A percentile compares a stretch with the other conserved stretches of the same genome.
Conservation (phyloP, 768 basidiomycete genomes). For the Lentinus brumalis region DNA sequence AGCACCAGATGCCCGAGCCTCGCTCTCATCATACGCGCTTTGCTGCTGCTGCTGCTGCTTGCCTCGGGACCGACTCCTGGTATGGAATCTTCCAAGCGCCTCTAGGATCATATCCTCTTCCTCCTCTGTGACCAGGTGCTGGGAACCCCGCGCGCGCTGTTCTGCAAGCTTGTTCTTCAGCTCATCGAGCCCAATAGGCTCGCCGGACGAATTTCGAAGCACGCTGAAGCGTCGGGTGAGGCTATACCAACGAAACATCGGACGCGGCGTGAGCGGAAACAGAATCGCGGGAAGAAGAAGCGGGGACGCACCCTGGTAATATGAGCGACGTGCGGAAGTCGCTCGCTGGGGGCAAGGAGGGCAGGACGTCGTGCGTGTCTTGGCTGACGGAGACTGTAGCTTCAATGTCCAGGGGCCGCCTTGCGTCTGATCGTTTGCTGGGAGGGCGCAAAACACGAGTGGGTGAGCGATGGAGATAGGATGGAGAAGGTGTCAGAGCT, state of each 20-base stretch:
- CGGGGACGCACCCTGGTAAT: constrained; percentile 71
- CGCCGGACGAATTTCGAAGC: constrained; percentile 67
- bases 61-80: constrained; percentile 31
- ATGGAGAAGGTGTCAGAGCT: constrained; percentile 7
- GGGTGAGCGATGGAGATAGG: constrained; percentile 5
- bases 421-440: constrained; percentile 82
- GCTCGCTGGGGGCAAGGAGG: constrained; percentile 64
- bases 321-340: constrained; percentile 89
- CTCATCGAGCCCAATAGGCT: constrained; percentile 65
- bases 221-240: constrained; percentile 83
- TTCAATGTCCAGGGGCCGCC: constrained; percentile 46
- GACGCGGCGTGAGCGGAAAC: constrained; percentile 8
- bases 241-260: constrained; percentile 44
- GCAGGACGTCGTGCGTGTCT: constrained; percentile 41
- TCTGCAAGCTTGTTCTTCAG: constrained; percentile 70
- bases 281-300: constrained; percentile 20
- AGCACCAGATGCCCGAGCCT: constrained; percentile 4
- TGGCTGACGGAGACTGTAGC: constrained; percentile 21
- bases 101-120: constrained; percentile 86
- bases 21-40: constrained; percentile 15
- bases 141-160: constrained; percentile 70
- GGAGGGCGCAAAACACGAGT: constrained; percentile 13
- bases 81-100: constrained; percentile 59
- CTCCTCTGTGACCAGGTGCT: constrained; percentile 73
- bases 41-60: constrained; percentile 7